Base-by-base conservation (phyloP, 139 green algal species). In the Coelastrella sp. region DNA sequence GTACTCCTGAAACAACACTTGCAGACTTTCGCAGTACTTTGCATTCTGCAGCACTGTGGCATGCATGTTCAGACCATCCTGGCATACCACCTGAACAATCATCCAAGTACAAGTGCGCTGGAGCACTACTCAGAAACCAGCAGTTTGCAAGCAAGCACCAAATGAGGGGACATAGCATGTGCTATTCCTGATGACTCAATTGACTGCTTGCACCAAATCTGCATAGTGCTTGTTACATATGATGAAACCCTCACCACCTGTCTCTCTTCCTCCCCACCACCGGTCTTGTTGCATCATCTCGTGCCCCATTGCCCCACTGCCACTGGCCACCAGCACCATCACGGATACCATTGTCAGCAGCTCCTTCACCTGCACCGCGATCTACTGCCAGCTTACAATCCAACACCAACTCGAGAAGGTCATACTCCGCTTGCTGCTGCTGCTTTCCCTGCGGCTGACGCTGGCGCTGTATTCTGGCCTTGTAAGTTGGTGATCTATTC, bases 381-480 rank as follows among this genome's bases (percentile, higher is more conserved):
- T 32, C 21, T 15, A 81, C 3, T 5, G 73, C 73, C 23, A 15
- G 5, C 30, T 66, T 9, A 32, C 73, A 81, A 50, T 81, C 73
- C 30, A 81, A 21, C 73, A 81, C 27, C 73, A 81, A 25, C 32
- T 48, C 19, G 5, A 81, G 30, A 13, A 68, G 8, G 5, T 40
- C 30, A 15, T 21, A 81, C n/a, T 45, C n/a, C 2, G 30, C n/a
- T 38, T 77, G 41, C 71, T 51, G 32, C 43, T 19, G 71, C 41
- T 41, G 32, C 43, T 43, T 41, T 50, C 19, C 37, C 48, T 59
- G 32, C 48, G 45, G 50, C 32, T 21, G 72, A 11, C 57, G 72
- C 72, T 45, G 41, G n/a, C 45, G n/a, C n/a, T n/a, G 72, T 64
- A 64, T 79, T 60, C 73, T 48, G 7, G 73, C 73, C 50, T 50